Evolutionary conservation across 2,329 filamentous ascomycete species (phyloP), one percentile per base, ranked within the genome.

Genomic region (Orbilia blumenaviensis): DNA sequence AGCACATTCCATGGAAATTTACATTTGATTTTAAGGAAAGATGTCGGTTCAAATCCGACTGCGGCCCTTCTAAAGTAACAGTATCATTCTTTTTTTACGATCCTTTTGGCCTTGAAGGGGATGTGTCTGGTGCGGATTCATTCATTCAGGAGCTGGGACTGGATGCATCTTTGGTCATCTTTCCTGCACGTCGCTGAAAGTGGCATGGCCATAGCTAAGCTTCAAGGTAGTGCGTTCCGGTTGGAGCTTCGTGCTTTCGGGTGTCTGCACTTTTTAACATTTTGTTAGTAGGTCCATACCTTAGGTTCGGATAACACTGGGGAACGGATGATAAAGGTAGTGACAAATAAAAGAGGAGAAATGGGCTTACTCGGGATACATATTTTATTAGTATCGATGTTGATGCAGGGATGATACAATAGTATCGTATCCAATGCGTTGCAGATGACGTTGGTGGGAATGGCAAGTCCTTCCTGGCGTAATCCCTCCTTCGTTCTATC

Each of bases 361-460:
- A 34, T 34, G 32, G 32, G 14, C 32, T 34, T 34, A 34, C 32
- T 34, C 8, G 14, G 32, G 14, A n/a, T n/a, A n/a, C n/a, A n/a
- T n/a, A n/a, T n/a, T n/a, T n/a, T n/a, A n/a, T n/a, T n/a, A n/a
- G n/a, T n/a, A n/a, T n/a, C n/a, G 36, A 10, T 16, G n/a, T 14
- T 14, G 18, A 44, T 44, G 41, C 5, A 44, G 9, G 1, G 41
- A 44, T 44, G 41, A 44, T 44, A 18, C 6, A 6, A 4, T n/a
- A n/a, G n/a, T n/a, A n/a, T n/a, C n/a, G n/a, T 23, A 29, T 12
- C 6, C 14, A 23, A 23, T 66, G 69, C 18, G 69, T 74, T 74
- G 69, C 62, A 34, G 61, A 74, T 74, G 69, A 74, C 62, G 69
- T 74, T 74, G 62, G 61, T 60, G 18, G 50, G 61, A 73, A 73